Conservation (phyloP, 1,284 basidiomycete species). For the Cystobasidium sp. region DNA sequence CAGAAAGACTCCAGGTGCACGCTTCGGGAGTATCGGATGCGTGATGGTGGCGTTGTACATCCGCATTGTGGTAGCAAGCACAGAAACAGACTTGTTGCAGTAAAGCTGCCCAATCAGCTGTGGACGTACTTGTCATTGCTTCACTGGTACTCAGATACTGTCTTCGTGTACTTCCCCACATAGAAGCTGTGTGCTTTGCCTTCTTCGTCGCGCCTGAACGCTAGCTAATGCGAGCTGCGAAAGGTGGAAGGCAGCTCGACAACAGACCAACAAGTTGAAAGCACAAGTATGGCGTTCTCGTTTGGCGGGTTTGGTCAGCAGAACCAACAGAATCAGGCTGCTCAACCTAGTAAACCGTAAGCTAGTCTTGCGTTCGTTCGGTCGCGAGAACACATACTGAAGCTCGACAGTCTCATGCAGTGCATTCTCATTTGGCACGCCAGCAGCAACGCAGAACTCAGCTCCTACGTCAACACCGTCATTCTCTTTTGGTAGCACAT, state of each 20-base stretch:
- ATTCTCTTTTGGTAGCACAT: conserved; percentile 39
- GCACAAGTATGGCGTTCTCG: conserved; percentile 26
- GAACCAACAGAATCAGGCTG: conserved; percentile 24
- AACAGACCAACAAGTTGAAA: not conserved
- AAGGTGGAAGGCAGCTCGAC: not conserved
- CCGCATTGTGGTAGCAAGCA: no score
- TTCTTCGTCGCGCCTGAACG: no score
- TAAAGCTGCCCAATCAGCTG: no score
- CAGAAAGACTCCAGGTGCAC: no score
- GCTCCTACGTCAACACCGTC: conserved; percentile 15
- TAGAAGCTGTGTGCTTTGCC: no score
- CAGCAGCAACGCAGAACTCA: conserved; percentile 15
- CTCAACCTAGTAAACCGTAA: conserved; percentile 29
- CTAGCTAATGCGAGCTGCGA: no score
- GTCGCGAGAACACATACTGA: not conserved
- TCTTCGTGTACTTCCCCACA: no score
- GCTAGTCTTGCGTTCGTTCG: not conserved
- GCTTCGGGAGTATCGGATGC: no score
- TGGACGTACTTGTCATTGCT: no score
- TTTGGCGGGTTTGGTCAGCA: conserved; percentile 33
- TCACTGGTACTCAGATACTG: no score
- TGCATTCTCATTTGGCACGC: conserved; percentile 43
- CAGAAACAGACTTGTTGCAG: no score
- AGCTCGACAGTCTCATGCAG: conserved; percentile 1
- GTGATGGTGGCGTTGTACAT: no score